phyloP scores from a whole-genome alignment of 2,329 filamentous ascomycete genomes.

The Diaporthe batatas region DNA sequence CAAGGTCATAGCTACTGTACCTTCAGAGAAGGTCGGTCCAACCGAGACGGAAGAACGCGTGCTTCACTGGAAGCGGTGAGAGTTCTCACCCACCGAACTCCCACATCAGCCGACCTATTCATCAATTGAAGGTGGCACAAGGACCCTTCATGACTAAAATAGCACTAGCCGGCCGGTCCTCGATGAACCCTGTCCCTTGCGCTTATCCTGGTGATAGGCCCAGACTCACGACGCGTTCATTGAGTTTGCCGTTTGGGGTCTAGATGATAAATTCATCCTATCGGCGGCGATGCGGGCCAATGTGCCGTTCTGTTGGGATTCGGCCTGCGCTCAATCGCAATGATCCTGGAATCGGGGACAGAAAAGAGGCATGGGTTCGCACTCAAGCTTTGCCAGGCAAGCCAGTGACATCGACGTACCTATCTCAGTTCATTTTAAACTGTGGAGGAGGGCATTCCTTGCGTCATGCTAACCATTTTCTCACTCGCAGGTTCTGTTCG shows the following conservation, averaged over 20 bases:
- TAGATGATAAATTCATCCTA: background rate
- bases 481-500: background rate
- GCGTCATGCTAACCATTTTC: background rate
- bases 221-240: background rate
- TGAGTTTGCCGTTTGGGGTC: slow-evolving; percentile 11
- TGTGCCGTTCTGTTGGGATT: background rate
- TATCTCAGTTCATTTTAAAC: background rate
- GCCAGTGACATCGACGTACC: background rate
- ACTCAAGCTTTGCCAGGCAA: background rate
- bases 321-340: background rate
- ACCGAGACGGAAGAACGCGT: slow-evolving; percentile 25
- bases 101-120: slow-evolving; percentile 4
- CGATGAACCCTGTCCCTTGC: slow-evolving; percentile 16
- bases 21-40: background rate
- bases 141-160: slow-evolving; percentile 24
- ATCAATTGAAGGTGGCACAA: background rate
- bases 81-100: background rate
- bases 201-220: background rate
- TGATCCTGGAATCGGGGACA: background rate
- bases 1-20: background rate
- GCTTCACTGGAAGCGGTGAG: slow-evolving; percentile 16
- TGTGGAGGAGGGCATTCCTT: too few relatives aligned
- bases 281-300: background rate
- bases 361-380: background rate
- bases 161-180: slow-evolving; percentile 2